These are phyloP conservation scores for Blastomyces silverae DNA, from an alignment of 2,329 filamentous ascomycete species.

Conservation along the genomic window DNA sequence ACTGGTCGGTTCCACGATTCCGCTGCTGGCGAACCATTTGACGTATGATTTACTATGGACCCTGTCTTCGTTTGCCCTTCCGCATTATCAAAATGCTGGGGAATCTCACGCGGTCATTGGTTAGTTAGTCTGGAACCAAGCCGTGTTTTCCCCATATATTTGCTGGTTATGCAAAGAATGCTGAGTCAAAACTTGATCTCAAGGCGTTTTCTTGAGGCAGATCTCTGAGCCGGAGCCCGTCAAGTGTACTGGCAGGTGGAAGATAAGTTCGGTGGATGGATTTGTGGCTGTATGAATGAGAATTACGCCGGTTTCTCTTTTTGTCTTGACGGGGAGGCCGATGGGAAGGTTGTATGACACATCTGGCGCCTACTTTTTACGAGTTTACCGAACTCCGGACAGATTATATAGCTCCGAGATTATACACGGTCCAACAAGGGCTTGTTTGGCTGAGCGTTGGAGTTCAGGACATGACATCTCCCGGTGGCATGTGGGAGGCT, in stretches of 20 bases:
- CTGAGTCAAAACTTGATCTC: background rate
- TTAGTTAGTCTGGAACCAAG: no score
- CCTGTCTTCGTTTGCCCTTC: no score
- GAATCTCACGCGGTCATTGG: background rate
- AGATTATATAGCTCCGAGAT: background rate
- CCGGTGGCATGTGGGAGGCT: no score
- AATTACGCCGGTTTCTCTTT: background rate
- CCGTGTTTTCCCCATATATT: background rate
- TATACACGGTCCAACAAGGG: no score
- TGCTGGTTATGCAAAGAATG: background rate
- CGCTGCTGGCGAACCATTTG: background rate
- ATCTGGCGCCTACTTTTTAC: background rate
- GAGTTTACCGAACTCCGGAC: background rate
- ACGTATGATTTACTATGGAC: no score
- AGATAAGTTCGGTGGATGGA: background rate
- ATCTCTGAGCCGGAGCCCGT: background rate
- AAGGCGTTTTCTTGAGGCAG: slow-evolving; percentile 5
- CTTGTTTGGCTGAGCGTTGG: no score
- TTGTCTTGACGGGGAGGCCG: background rate
- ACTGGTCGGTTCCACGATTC: background rate
- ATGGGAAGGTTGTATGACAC: background rate
- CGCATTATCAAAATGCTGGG: background rate
- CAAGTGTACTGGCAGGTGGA: background rate
- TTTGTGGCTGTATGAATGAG: background rate
- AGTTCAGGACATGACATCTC: no score